Evolutionary conservation across 2,329 filamentous ascomycete genomes (phyloP).

Genomic region (Diaporthe sp.): DNA sequence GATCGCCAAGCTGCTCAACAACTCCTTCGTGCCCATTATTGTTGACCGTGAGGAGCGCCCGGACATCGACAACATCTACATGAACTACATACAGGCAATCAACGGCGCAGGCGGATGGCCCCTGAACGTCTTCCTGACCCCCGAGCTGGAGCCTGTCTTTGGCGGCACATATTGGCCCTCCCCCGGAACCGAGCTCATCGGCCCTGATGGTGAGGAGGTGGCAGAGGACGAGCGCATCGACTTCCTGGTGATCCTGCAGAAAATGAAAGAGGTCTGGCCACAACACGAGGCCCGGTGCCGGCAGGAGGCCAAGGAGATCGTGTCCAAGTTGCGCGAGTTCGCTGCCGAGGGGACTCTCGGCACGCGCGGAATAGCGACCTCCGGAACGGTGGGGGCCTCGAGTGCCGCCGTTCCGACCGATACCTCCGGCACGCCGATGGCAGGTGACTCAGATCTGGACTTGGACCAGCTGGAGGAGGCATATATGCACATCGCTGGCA

Average conservation of each 20-base stretch:
- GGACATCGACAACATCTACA: conserved; percentile 95
- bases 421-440: conserved; percentile 32
- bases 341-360: conserved; percentile 86
- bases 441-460: conserved; percentile 77
- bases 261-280: conserved; percentile 81
- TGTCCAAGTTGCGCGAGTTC: conserved; percentile 86
- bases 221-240: conserved; percentile 74
- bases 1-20: conserved; percentile 86
- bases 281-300: conserved; percentile 88
- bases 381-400: conserved; percentile 48
- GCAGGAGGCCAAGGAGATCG: conserved; percentile 85
- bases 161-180: conserved; percentile 97
- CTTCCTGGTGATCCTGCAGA: conserved; percentile 86
- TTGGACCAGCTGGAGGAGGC: conserved; percentile 94
- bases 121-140: conserved; percentile 95
- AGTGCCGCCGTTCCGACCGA: conserved; percentile 44
- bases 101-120: conserved; percentile 94
- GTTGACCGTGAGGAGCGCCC: conserved; percentile 95
- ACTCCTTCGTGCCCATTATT: conserved; percentile 90
- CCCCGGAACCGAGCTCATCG: conserved; percentile 70
- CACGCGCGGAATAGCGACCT: conserved; percentile 52
- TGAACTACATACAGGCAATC: conserved; percentile 97
- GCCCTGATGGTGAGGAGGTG: conserved; percentile 57
- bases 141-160: conserved; percentile 92
- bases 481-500: conserved; percentile 81